phyloP scores from a whole-genome alignment of 129 eudicot genomes.

The Centaurea solstitialis region DNA sequence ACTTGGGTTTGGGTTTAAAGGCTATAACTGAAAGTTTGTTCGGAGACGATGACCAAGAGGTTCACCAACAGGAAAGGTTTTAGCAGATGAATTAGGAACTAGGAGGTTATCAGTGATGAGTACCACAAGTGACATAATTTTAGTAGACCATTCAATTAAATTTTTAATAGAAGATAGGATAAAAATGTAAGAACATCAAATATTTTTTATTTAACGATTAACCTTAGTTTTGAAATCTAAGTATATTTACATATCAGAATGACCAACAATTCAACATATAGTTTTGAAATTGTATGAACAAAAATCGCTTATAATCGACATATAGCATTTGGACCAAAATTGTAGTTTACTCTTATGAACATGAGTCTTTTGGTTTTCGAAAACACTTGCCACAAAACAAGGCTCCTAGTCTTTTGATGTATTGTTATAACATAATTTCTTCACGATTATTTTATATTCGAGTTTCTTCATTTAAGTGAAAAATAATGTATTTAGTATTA shows the following conservation, averaged over 20 bases:
- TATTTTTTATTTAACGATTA: no score
- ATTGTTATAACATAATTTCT: not conserved
- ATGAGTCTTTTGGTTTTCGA: not conserved
- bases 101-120: not conserved
- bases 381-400: slow-evolving; percentile 1
- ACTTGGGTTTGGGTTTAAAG: not conserved
- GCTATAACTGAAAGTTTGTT: not conserved
- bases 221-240: no score
- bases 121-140: not conserved
- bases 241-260: no score
- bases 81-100: not conserved
- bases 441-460: no score
- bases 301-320: no score
- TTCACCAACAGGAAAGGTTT: not conserved
- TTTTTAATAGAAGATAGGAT: no score
- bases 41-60: not conserved
- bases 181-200: no score
- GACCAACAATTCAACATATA: no score
- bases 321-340: not conserved
- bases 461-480: no score
- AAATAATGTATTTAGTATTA: not conserved
- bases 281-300: no score
- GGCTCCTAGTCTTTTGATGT: slow-evolving; percentile 13
- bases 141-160: no score
- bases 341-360: not conserved